Conservation (phyloP, 2,329 filamentous ascomycete species). For the Pestalotiopsis sp. region DNA sequence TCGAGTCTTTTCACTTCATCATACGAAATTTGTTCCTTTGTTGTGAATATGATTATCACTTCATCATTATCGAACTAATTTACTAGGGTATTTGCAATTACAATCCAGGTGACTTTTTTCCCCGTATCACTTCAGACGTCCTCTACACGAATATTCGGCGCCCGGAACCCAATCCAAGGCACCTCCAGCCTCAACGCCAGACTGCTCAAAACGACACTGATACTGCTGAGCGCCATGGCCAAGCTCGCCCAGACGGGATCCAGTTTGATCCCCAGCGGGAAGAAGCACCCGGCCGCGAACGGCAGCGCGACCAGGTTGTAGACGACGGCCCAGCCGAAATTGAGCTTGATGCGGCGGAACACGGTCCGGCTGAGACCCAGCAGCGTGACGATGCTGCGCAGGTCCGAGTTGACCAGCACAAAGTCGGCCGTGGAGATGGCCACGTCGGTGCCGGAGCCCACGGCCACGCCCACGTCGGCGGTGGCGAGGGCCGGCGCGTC, state of each 20-base stretch:
- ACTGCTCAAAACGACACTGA: conserved; percentile 86
- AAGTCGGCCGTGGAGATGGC: conserved; percentile 82
- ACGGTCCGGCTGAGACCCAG: conserved; percentile 72
- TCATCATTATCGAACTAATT: neutral
- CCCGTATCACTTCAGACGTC: neutral
- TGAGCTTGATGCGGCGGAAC: conserved; percentile 78
- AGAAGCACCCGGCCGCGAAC: conserved; percentile 79
- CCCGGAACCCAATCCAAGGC: conserved; percentile 37
- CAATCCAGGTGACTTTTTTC: neutral
- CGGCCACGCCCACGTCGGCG: conserved; percentile 82
- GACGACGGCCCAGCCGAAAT: conserved; percentile 83
- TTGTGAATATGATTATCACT: neutral
- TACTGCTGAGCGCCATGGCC: conserved; percentile 90
- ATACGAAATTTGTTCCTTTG: too few relatives aligned
- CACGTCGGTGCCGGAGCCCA: conserved; percentile 82
- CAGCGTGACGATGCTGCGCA: conserved; percentile 72
- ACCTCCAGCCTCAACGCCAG: conserved; percentile 64
- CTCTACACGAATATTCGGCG: conserved; percentile 13
- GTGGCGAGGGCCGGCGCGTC: conserved; percentile 80
- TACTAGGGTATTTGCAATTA: neutral
- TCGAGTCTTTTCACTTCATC: too few relatives aligned
- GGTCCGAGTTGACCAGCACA: conserved; percentile 74
- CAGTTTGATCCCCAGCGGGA: conserved; percentile 66
- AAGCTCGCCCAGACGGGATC: conserved; percentile 86
- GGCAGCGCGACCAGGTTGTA: conserved; percentile 82